A percentile compares a stretch with the other conserved stretches of the same genome.
Evolutionary conservation across 768 basidiomycete genomes (phyloP).

Genomic region (Epithele typhae): DNA sequence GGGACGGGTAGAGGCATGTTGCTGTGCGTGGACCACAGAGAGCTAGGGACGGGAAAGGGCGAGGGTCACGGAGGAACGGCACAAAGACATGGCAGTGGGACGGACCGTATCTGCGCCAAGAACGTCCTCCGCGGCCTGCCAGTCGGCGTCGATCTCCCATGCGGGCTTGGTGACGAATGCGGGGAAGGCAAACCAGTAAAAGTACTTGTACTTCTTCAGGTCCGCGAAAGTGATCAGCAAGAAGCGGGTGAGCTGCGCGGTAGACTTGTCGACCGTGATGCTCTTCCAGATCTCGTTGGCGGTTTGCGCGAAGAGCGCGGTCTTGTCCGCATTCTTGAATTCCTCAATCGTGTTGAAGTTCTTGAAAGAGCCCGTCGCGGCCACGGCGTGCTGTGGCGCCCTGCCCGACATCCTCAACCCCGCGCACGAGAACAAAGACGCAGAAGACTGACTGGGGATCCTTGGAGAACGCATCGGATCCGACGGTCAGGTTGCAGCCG

Average conservation of each 20-base stretch:
- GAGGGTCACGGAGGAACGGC: not conserved
- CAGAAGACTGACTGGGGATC: slow-evolving; percentile 36
- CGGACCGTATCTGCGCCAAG: slow-evolving; percentile 40
- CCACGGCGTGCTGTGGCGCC: slow-evolving; percentile 43
- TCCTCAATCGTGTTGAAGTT: slow-evolving; percentile 98
- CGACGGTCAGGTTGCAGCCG: slow-evolving; percentile 61
- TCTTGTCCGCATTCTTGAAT: slow-evolving; percentile 87
- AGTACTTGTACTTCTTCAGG: slow-evolving; percentile 97
- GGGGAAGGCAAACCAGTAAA: slow-evolving; percentile 98
- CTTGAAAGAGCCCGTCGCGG: slow-evolving; percentile 67
- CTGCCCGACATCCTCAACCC: slow-evolving; percentile 25
- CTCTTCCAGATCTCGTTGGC: slow-evolving; percentile 75
- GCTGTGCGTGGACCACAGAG: slow-evolving; percentile 44
- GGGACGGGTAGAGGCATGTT: slow-evolving; percentile 38
- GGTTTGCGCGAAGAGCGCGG: slow-evolving; percentile 71
- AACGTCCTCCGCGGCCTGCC: slow-evolving; percentile 44
- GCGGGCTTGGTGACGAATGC: slow-evolving; percentile 86
- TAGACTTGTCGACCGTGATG: slow-evolving; percentile 47
- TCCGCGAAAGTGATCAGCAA: slow-evolving; percentile 93
- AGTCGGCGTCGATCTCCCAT: slow-evolving; percentile 78
- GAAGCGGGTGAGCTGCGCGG: slow-evolving; percentile 66
- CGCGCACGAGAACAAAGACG: no score
- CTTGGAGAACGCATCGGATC: slow-evolving; percentile 59
- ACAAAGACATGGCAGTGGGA: not conserved
- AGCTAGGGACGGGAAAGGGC: slow-evolving; percentile 40